phyloP scores from a whole-genome alignment of 805 yeast species.

The Debaryomyces prosopidis region DNA sequence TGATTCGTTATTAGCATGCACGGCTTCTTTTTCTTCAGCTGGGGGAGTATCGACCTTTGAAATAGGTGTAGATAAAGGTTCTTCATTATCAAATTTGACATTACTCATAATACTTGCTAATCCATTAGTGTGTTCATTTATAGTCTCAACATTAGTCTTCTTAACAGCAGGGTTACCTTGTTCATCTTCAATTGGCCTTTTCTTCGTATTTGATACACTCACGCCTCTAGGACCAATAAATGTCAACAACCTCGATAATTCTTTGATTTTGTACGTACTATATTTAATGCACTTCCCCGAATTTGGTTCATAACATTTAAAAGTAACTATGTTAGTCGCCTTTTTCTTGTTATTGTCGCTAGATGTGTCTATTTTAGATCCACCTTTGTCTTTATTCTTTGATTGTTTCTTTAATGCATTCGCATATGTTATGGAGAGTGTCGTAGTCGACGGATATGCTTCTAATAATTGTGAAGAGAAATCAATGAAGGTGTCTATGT shows the following conservation, averaged over 20 bases:
- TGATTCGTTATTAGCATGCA: slow-evolving; percentile 8
- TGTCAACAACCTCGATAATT: slow-evolving; percentile 69
- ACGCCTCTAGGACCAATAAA: slow-evolving; percentile 74
- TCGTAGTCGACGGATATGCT: slow-evolving; percentile 38
- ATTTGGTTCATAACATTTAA: slow-evolving; percentile 66
- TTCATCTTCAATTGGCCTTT: slow-evolving; percentile 6
- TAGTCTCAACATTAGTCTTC: not conserved
- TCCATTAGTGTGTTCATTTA: slow-evolving; percentile 26
- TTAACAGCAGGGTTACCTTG: slow-evolving; percentile 8
- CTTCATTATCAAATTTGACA: slow-evolving; percentile 26
- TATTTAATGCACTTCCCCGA: slow-evolving; percentile 62
- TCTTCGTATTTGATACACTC: slow-evolving; percentile 21
- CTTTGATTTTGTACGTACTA: slow-evolving; percentile 64
- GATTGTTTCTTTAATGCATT: slow-evolving; percentile 26
- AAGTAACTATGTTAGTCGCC: slow-evolving; percentile 40
- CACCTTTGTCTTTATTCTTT: slow-evolving; percentile 3
- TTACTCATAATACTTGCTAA: slow-evolving; percentile 44
- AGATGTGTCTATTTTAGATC: slow-evolving; percentile 8
- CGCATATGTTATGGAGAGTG: slow-evolving; percentile 37
- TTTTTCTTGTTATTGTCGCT: slow-evolving; percentile 7
- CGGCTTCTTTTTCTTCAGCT: slow-evolving; percentile 8
- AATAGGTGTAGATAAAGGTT: slow-evolving; percentile 10
- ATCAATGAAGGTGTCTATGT: slow-evolving; percentile 29
- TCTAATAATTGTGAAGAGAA: slow-evolving; percentile 30
- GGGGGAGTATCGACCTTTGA: slow-evolving; percentile 5